A percentile compares a stretch with the other conserved stretches of the same genome.
Evolutionary conservation across 2,329 filamentous ascomycete species (phyloP).

Genomic region (Sporothrix mexicana): DNA sequence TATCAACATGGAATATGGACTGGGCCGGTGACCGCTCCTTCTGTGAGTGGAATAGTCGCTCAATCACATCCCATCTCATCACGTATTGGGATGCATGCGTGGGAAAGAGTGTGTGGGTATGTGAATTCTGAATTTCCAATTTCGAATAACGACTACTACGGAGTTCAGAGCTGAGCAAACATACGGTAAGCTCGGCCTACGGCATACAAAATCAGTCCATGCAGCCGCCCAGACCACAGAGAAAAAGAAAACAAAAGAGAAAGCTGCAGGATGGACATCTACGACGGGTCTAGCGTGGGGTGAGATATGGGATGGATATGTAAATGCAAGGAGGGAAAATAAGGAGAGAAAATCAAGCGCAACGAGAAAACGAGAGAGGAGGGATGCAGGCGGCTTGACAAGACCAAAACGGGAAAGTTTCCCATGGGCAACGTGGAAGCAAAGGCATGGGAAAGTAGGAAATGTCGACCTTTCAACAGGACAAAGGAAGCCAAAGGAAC

Average conservation of each 20-base stretch:
- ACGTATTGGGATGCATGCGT: neutral
- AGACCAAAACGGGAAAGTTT: neutral
- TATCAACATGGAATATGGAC: constrained; percentile 11
- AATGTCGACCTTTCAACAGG: neutral
- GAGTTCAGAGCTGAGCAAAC: neutral
- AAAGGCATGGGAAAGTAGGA: neutral
- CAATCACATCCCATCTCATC: neutral
- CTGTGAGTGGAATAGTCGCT: neutral
- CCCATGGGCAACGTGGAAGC: neutral
- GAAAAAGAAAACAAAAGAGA: too few relatives aligned
- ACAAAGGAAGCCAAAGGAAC: neutral
- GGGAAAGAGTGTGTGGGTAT: neutral
- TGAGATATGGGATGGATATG: neutral
- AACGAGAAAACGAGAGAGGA: neutral
- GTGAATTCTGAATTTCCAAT: too few relatives aligned
- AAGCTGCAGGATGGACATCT: constrained; percentile 12
- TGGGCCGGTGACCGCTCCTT: neutral
- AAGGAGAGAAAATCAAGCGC: neutral
- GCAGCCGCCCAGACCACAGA: constrained; percentile 15
- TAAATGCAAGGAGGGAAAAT: neutral
- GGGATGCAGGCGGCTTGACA: constrained; percentile 4
- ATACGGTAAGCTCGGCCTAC: neutral
- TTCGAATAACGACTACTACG: neutral
- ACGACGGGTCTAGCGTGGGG: constrained; percentile 24
- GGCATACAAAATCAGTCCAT: neutral